phyloP scores from a whole-genome alignment of 306 rosid species.

The Vicia villosa region DNA sequence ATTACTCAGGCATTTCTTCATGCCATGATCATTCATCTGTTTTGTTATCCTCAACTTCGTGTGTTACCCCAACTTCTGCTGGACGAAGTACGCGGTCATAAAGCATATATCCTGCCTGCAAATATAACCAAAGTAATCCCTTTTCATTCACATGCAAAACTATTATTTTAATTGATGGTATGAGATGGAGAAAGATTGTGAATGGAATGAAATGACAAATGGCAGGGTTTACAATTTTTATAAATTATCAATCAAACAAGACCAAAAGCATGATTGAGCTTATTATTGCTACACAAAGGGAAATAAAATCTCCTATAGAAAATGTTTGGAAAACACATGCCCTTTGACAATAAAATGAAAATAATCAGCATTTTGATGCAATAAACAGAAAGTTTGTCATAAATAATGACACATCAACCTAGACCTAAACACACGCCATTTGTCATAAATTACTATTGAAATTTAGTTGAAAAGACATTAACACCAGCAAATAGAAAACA shows the following conservation, averaged over 20 bases:
- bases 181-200: neutral
- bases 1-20: conserved; percentile 27
- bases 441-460: neutral
- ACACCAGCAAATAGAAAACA: conserved; percentile 2
- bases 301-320: conserved; percentile 6
- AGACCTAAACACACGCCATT: no score
- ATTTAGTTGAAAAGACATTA: neutral
- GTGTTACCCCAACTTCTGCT: conserved; percentile 95
- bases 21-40: conserved; percentile 38
- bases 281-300: no score
- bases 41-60: conserved; percentile 44
- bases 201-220: neutral
- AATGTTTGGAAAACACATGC: conserved; percentile 4
- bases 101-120: conserved; percentile 84
- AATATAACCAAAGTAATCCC: conserved; percentile 14
- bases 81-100: conserved; percentile 91
- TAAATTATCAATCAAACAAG: no score
- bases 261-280: no score
- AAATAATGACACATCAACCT: neutral
- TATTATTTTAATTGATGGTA: neutral
- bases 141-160: neutral
- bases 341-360: conserved; percentile 13
- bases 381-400: conserved; percentile 9
- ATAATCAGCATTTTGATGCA: neutral
- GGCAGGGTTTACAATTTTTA: neutral